Conservation (phyloP, 75 land plant genomes). For the Sequoiadendron giganteum region DNA sequence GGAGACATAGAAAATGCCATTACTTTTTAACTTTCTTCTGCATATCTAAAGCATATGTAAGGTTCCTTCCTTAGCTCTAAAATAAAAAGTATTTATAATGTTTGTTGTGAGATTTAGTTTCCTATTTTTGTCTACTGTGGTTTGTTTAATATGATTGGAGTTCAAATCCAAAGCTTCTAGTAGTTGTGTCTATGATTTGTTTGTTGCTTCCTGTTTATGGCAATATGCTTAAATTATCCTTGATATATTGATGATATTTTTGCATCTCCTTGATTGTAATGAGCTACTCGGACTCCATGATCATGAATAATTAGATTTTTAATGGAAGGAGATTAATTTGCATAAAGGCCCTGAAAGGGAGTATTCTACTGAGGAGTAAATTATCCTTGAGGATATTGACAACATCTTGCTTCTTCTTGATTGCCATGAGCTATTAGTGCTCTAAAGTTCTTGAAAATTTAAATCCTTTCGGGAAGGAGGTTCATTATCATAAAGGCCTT, state of each 20-base stretch:
- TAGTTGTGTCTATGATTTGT: no score
- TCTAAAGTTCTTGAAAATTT: background rate
- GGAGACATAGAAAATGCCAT: no score
- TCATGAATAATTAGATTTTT: background rate
- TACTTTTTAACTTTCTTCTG: no score
- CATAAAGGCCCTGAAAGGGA: background rate
- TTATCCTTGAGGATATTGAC: background rate
- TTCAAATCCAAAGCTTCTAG: no score
- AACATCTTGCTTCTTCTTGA: background rate
- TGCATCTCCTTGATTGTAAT: background rate
- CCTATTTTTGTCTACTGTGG: no score
- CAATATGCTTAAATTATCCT: background rate
- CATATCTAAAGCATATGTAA: no score
- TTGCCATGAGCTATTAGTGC: background rate
- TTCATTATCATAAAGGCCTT: background rate
- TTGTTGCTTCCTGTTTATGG: background rate
- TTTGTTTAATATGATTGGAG: no score
- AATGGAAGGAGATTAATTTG: background rate
- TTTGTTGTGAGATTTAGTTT: no score
- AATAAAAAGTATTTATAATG: no score
- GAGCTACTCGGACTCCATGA: background rate
- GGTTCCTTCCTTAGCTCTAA: no score
- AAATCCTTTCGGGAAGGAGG: background rate
- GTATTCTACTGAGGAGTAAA: background rate
- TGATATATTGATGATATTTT: background rate